phyloP scores from a whole-genome alignment of 345 rosid genomes.

The Ailanthus altissimus region DNA sequence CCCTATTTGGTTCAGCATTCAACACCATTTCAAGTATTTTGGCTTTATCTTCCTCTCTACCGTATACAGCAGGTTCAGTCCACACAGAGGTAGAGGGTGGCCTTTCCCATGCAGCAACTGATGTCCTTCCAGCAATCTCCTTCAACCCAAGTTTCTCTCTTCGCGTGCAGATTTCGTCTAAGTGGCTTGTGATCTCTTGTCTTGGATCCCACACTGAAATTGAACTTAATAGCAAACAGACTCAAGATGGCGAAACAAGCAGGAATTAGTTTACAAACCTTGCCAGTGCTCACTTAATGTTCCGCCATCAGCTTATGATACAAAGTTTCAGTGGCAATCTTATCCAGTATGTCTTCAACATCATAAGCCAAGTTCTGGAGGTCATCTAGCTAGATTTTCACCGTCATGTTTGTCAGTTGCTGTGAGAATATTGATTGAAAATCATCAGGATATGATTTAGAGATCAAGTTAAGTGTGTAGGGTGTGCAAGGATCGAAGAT shows the following conservation, averaged over 20 bases:
- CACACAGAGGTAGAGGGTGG: not conserved
- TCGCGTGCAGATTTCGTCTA: not conserved
- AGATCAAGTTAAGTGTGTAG: too few relatives aligned
- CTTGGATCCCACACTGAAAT: not conserved
- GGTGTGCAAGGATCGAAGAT: too few relatives aligned
- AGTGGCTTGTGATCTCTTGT: not conserved
- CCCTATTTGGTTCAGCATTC: not conserved
- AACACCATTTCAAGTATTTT: not conserved
- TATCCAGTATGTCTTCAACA: slow-evolving; percentile 13
- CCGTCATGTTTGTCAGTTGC: not conserved
- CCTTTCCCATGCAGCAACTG: not conserved
- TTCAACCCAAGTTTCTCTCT: not conserved
- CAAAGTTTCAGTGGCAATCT: not conserved
- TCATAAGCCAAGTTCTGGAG: slow-evolving; percentile 12
- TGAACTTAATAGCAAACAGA: not conserved
- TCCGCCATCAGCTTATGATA: not conserved
- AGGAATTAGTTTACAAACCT: too few relatives aligned
- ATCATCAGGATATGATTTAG: too few relatives aligned
- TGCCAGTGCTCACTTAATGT: too few relatives aligned
- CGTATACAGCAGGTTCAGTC: not conserved
- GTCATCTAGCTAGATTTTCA: slow-evolving; percentile 11
- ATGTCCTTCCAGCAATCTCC: too few relatives aligned
- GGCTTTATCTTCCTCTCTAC: slow-evolving; percentile 5
- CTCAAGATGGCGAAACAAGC: not conserved
- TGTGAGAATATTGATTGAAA: too few relatives aligned